Evolutionary conservation across 2,329 filamentous ascomycete species (phyloP).

Genomic region (Diaporthe helianthi): DNA sequence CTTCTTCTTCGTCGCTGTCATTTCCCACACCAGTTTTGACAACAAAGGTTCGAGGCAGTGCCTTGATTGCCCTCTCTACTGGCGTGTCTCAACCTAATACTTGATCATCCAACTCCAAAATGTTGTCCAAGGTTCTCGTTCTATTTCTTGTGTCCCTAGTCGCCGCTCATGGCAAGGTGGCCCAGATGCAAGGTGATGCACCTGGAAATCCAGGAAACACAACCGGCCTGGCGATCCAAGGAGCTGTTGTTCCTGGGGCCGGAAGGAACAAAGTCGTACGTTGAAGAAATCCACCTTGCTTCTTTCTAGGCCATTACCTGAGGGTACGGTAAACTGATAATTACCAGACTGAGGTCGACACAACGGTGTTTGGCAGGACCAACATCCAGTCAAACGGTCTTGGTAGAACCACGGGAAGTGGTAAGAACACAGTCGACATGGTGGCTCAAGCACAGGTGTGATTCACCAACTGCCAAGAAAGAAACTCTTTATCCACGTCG

Average conservation of each 20-base stretch:
- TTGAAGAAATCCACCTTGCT: rapidly evolving
- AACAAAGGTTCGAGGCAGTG: conserved; percentile 19
- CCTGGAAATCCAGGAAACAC: conserved; percentile 36
- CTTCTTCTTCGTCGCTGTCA: conserved; percentile 11
- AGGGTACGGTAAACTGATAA: not conserved
- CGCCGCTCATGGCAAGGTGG: conserved; percentile 36
- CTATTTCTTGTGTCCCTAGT: conserved; percentile 24
- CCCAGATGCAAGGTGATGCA: conserved; percentile 33
- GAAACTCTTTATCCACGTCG: not conserved
- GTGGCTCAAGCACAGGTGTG: conserved; percentile 39
- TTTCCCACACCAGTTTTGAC: not conserved
- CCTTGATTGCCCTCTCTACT: conserved; percentile 9
- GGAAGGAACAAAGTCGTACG: conserved; percentile 28
- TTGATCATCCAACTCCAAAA: not conserved
- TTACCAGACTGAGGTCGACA: conserved; percentile 43
- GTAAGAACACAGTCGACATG: conserved; percentile 47
- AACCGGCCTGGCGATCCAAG: conserved; percentile 36
- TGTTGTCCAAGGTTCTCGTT: not conserved
- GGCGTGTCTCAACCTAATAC: not conserved
- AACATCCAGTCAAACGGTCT: conserved; percentile 47
- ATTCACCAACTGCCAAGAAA: too few relatives aligned
- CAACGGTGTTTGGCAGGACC: conserved; percentile 38
- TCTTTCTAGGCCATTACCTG: not conserved
- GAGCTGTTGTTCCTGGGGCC: conserved; percentile 37
- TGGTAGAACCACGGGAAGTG: conserved; percentile 46